phyloP scores from a whole-genome alignment of 2,329 filamentous ascomycete species.

The Penicillium sclerotigenum region DNA sequence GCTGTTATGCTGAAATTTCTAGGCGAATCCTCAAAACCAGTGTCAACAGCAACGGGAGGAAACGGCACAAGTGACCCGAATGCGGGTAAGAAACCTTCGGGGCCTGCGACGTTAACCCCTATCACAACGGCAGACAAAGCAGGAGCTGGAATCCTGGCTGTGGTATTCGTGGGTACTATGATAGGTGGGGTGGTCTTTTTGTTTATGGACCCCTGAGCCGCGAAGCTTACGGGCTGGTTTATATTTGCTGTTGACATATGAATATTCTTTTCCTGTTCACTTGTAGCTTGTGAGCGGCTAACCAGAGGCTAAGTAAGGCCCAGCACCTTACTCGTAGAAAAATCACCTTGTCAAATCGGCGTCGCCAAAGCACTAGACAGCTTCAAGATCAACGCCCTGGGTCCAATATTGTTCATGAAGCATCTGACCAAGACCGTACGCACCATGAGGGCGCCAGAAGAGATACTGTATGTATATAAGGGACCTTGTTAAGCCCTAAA shows the following conservation, averaged over 20 bases:
- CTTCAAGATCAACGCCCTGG: not conserved
- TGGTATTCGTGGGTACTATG: not conserved
- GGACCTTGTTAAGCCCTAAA: too few species aligned
- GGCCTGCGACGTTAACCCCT: not conserved
- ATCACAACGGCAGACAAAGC: slow-evolving; percentile 1
- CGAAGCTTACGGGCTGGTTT: not conserved
- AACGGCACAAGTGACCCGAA: not conserved
- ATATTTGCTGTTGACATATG: not conserved
- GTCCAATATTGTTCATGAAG: not conserved
- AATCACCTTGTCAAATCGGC: not conserved
- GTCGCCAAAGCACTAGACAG: not conserved
- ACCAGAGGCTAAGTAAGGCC: too few species aligned
- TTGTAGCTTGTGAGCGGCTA: not conserved
- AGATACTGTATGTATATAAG: too few species aligned
- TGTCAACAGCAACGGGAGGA: slow-evolving; percentile 1
- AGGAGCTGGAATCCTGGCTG: not conserved
- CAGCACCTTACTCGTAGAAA: not conserved
- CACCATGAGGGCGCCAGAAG: too few species aligned
- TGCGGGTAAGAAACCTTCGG: not conserved
- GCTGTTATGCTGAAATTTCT: slow-evolving; percentile 1
- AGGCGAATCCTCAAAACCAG: not conserved
- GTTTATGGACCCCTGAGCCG: not conserved
- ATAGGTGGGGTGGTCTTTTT: not conserved
- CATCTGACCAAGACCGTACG: too few species aligned
- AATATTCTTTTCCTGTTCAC: not conserved